A percentile compares a stretch with the other conserved stretches of the same genome.
phyloP scores from a whole-genome alignment of 306 rosid species.

The Casuarina cunninghamiana region DNA sequence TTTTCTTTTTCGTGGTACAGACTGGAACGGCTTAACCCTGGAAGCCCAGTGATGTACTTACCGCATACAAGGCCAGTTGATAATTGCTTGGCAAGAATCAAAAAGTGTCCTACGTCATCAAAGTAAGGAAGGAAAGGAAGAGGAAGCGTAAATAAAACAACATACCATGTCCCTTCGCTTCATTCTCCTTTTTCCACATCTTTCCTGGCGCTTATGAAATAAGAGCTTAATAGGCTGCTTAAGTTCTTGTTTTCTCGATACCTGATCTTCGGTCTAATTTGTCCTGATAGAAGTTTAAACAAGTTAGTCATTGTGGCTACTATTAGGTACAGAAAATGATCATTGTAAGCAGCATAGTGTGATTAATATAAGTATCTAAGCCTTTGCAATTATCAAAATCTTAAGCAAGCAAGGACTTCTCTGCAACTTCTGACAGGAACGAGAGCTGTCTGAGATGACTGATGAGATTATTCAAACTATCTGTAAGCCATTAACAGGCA shows the following conservation, averaged over 20 bases:
- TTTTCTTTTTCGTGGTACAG: constrained; percentile 13
- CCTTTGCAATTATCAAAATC: too few species aligned
- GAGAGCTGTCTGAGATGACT: too few species aligned
- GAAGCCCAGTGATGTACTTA: constrained; percentile 30
- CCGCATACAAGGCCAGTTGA: constrained; percentile 50
- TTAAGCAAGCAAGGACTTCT: too few species aligned
- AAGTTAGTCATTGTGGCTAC: neutral
- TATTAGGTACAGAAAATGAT: neutral
- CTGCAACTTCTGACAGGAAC: too few species aligned
- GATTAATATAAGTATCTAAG: neutral
- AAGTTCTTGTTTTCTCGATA: neutral
- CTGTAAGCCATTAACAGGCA: too few species aligned
- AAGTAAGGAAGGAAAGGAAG: neutral
- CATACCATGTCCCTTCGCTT: neutral
- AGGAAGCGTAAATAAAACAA: neutral
- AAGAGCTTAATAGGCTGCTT: neutral
- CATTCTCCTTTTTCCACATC: neutral
- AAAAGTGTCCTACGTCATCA: constrained; percentile 12
- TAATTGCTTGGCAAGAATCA: constrained; percentile 49
- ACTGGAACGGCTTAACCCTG: constrained; percentile 38
- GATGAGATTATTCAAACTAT: too few species aligned
- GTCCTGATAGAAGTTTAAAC: neutral
- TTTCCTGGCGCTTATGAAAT: too few species aligned
- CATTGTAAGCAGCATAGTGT: neutral
- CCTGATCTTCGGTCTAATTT: neutral